A percentile compares a stretch with the other conserved stretches of the same genome.
Conservation (phyloP, 1,284 basidiomycete genomes). For the Cutaneotrichosporon sp. region DNA sequence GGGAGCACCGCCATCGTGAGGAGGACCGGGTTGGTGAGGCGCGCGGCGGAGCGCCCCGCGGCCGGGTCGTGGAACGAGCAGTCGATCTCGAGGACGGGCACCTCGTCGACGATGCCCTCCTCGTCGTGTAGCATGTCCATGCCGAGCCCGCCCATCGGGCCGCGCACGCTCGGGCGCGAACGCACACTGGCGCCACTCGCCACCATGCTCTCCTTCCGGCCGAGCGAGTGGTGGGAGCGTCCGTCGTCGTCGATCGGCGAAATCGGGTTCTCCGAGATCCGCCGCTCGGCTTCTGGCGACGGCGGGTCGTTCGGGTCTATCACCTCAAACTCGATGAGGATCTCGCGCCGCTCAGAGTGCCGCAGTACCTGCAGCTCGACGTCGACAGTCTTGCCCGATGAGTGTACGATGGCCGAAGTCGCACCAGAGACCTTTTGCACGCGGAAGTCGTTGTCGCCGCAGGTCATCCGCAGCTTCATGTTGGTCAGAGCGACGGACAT, state of each 20-base stretch:
- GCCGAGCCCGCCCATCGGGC: neutral
- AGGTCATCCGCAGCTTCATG: slow-evolving; percentile 80
- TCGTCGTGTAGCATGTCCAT: slow-evolving; percentile 10
- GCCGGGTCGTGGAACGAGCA: slow-evolving; percentile 88
- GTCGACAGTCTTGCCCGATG: slow-evolving; percentile 88
- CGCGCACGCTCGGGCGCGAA: slow-evolving; percentile 2
- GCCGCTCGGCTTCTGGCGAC: neutral
- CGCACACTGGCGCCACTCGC: slow-evolving; percentile 2
- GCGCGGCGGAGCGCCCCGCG: slow-evolving; percentile 73
- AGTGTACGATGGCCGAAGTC: slow-evolving; percentile 75
- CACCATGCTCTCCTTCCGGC: slow-evolving; percentile 8
- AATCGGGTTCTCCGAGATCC: neutral
- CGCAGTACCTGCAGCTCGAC: slow-evolving; percentile 90
- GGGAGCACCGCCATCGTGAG: slow-evolving; percentile 85
- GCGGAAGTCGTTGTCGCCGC: slow-evolving; percentile 69
- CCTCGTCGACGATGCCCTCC: slow-evolving; percentile 85
- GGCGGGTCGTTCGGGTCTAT: slow-evolving; percentile 50
- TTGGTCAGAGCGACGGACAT: slow-evolving; percentile 85
- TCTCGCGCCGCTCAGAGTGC: slow-evolving; percentile 89
- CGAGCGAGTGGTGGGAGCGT: neutral
- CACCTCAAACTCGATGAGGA: slow-evolving; percentile 89
- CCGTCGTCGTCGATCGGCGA: slow-evolving; percentile 7
- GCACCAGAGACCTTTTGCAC: slow-evolving; percentile 89
- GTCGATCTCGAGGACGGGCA: slow-evolving; percentile 87
- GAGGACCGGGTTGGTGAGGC: slow-evolving; percentile 82